A percentile compares a stretch with the other conserved stretches of the same genome.
Evolutionary conservation across 352 stramenopile species (phyloP).

Genomic region (Pythium chondricola): DNA sequence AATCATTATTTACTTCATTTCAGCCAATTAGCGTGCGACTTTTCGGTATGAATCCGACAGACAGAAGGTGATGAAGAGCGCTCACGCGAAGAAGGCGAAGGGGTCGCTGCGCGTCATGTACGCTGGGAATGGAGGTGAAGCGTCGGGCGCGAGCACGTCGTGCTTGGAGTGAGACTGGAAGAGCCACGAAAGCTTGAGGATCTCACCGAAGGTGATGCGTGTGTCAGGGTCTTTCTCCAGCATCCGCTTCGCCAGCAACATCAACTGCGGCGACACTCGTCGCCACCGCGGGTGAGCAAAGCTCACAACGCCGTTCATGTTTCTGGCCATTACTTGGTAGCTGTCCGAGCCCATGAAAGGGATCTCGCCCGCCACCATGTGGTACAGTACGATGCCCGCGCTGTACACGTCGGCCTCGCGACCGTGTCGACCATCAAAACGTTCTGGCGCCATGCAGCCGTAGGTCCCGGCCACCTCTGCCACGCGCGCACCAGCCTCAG

Average conservation of each 20-base stretch:
- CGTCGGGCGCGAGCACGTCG: constrained; percentile 3
- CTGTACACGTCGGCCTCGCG: constrained; percentile 58
- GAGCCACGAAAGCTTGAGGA: constrained; percentile 50
- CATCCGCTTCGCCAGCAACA: constrained; percentile 34
- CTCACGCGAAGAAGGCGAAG: constrained; percentile 20
- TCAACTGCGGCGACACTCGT: constrained; percentile 27
- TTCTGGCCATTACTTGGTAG: constrained; percentile 54
- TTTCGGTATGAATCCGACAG: background rate
- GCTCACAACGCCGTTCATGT: constrained; percentile 48
- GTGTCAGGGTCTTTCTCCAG: constrained; percentile 39
- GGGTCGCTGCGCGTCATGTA: constrained; percentile 14
- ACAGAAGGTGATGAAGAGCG: background rate
- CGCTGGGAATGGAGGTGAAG: constrained; percentile 7
- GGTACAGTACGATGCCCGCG: constrained; percentile 49
- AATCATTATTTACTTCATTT: constrained; percentile 7
- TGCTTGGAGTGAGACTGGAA: constrained; percentile 23
- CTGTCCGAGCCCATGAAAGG: constrained; percentile 35
- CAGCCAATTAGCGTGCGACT: constrained; percentile 12
- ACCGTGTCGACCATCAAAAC: constrained; percentile 41
- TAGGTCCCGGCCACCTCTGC: constrained; percentile 32
- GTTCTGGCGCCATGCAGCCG: constrained; percentile 61
- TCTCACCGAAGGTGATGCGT: constrained; percentile 46
- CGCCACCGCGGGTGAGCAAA: constrained; percentile 36
- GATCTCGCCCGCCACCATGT: constrained; percentile 48
- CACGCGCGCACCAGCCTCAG: background rate